Conservation (phyloP, 768 basidiomycete genomes). For the Boletus reticulatus region DNA sequence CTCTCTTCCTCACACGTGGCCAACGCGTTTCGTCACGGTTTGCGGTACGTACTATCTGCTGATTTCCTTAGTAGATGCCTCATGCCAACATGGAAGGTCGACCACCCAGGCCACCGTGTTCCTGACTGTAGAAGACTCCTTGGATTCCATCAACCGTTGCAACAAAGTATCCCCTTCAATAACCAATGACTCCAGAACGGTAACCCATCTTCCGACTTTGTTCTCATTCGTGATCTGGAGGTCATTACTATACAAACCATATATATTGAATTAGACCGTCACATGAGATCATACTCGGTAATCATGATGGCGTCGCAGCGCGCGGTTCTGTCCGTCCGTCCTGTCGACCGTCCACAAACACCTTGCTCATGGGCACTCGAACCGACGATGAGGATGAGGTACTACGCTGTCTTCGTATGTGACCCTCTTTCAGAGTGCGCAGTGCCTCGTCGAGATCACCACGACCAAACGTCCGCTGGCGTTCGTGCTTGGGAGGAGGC, state of each 20-base stretch:
- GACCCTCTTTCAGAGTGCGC: constrained; percentile 74
- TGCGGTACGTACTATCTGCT: too few species aligned
- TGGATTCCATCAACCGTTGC: too few species aligned
- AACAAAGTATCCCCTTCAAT: too few species aligned
- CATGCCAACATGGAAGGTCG: too few species aligned
- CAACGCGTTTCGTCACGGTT: too few species aligned
- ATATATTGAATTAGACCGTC: not conserved
- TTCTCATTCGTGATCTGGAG: not conserved
- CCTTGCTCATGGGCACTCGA: constrained; percentile 16
- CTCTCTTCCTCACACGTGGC: too few species aligned
- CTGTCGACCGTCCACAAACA: constrained; percentile 27
- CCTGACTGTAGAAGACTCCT: too few species aligned
- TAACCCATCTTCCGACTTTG: not conserved
- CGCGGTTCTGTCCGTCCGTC: constrained; percentile 8
- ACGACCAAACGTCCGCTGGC: constrained; percentile 57
- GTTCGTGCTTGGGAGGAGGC: constrained; percentile 43
- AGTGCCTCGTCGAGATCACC: constrained; percentile 87
- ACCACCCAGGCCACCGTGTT: too few species aligned
- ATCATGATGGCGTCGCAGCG: not conserved
- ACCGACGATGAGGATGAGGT: constrained; percentile 8
- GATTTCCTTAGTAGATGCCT: too few species aligned
- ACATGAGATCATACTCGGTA: not conserved
- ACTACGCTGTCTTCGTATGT: constrained; percentile 13
- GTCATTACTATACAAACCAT: not conserved
- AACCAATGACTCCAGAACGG: too few species aligned